These are phyloP conservation scores for Trichophaea hybrida DNA, from an alignment of 2,329 filamentous ascomycete species.

Conservation along the genomic window DNA sequence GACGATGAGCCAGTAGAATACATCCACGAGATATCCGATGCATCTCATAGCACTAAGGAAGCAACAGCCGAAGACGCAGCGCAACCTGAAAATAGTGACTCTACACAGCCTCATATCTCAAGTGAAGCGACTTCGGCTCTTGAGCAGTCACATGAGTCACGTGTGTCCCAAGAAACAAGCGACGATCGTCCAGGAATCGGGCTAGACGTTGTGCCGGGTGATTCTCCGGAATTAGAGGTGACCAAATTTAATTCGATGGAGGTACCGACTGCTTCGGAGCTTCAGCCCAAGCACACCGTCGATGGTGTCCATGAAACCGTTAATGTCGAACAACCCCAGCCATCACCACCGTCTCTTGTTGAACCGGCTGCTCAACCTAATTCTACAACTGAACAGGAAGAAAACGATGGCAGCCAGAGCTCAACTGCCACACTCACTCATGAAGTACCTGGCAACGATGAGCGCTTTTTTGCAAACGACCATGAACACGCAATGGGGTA, in stretches of 20 bases:
- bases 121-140: neutral
- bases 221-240: neutral
- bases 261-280: neutral
- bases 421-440: constrained; percentile 1
- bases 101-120: neutral
- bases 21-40: neutral
- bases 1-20: constrained; percentile 10
- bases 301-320: neutral
- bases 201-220: no score
- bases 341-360: neutral
- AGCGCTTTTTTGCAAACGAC: neutral
- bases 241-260: neutral
- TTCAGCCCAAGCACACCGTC: neutral
- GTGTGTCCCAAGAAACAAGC: neutral
- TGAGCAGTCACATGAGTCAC: neutral
- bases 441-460: neutral
- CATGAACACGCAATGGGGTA: neutral
- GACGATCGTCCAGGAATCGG: neutral
- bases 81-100: neutral
- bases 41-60: neutral
- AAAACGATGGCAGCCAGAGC: neutral
- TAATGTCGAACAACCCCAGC: neutral
- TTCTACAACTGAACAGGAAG: neutral
- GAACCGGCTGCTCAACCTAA: neutral
- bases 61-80: neutral